Percentiles rank a stretch among this genome's conserved stretches.
Conservation (phyloP, 768 basidiomycete species). For the Rhodosporidiobolus sp. region DNA sequence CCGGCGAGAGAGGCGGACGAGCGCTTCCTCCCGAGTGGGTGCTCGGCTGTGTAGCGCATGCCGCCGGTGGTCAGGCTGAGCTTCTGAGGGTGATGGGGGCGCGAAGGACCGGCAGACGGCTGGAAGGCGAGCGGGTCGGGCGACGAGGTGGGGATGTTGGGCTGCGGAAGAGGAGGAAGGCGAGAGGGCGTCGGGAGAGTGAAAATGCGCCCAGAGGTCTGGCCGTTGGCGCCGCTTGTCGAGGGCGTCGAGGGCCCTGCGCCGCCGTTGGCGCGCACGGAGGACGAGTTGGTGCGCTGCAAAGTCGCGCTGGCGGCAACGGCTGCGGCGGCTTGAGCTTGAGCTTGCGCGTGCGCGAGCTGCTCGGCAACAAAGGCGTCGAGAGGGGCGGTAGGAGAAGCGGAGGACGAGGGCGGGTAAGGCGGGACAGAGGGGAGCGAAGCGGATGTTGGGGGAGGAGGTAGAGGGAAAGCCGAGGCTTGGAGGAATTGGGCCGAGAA, state of each 20-base stretch:
- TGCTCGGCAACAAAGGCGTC: not conserved
- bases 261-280: not conserved
- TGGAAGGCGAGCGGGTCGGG: conserved; percentile 22
- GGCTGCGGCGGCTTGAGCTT: not conserved
- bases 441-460: conserved; percentile 56
- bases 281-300: not conserved
- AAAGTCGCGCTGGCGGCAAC: not conserved
- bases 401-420: not conserved
- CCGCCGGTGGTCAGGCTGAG: not conserved
- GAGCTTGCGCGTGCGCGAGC: not conserved
- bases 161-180: not conserved
- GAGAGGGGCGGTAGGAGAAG: not conserved
- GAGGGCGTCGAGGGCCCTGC: not conserved
- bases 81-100: not conserved
- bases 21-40: not conserved
- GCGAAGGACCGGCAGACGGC: not conserved
- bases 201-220: not conserved
- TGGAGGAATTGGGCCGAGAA: conserved; percentile 16
- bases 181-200: not conserved
- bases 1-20: not conserved
- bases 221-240: not conserved
- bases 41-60: not conserved
- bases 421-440: conserved; percentile 11
- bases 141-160: not conserved
- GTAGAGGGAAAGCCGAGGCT: conserved; percentile 51